Evolutionary conservation across 192 early-diverging fungal genomes (phyloP), one percentile per base, ranked within the genome.

Genomic region (Lunasporangiospora selenospora): DNA sequence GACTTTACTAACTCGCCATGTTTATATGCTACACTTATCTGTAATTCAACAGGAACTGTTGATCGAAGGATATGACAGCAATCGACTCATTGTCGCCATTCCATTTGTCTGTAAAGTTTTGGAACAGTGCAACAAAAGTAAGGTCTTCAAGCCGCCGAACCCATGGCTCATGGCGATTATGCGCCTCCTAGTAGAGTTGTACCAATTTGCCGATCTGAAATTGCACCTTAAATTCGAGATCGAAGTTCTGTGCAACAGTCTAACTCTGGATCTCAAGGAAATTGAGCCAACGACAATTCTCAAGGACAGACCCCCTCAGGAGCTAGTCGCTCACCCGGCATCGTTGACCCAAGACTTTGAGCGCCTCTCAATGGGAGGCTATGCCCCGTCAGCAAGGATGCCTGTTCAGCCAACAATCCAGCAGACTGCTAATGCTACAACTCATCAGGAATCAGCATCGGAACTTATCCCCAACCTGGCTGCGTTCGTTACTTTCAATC

Each of bases 101-200:
- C 95, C 95, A 34, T 98, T 98, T 76, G 92, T 94, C 13, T 98
- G 95, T 81, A 95, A 96, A 77, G 90, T 96, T 0, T 76, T 98
- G 38, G 93, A 95, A 60, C 93, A 95, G 71, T 83, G 88, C 31
- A 76, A 78, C 15, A 78, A 80, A 24, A 92, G 87, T 55, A 90
- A 81, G 39, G 87, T 96, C 3, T 98, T 98, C 81, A 86, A 88
- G 44, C 90, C 92, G n/a, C 94, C 95, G 24, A 96, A 95, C 76
- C 95, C 95, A 12, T 98, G 95, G 95, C 66, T 98, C 34, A 95
- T 98, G 92, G 91, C 90, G 32, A 93, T 94, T 55, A 83, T 98
- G 81, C 82, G 83, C 43, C 80, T 96, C 12, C 71, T 98, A 42
- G 88, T 89, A 7, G 95, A 98, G 76, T 78, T 98, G n/a, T 98